Conservation (phyloP, 2,329 filamentous ascomycete species). For the Neonectria hederae region DNA sequence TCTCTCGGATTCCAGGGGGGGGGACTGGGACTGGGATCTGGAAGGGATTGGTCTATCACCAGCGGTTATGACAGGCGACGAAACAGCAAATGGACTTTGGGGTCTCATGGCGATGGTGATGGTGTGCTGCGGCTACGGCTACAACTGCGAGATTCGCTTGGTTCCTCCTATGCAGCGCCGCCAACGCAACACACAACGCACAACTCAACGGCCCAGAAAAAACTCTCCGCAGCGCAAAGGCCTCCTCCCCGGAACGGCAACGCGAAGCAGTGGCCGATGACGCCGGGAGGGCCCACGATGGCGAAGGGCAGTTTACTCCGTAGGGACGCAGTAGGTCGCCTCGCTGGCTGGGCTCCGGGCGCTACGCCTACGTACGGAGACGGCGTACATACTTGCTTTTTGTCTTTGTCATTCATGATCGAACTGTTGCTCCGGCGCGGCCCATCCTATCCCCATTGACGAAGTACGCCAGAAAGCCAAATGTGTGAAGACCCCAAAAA, state of each 20-base stretch:
- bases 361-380: slow-evolving; percentile 1
- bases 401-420: not conserved
- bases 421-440: not conserved
- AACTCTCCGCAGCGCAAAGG: slow-evolving; percentile 31
- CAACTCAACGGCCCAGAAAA: not conserved
- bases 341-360: not conserved
- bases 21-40: not conserved
- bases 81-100: not conserved
- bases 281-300: slow-evolving; percentile 28
- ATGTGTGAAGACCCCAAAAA: too few relatives aligned
- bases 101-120: not conserved
- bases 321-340: not conserved
- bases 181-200: not conserved
- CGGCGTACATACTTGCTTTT: not conserved
- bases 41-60: not conserved
- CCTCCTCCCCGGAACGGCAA: slow-evolving; percentile 29
- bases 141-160: not conserved
- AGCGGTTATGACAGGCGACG: not conserved
- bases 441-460: not conserved
- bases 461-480: not conserved
- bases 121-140: not conserved
- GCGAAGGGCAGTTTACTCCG: not conserved
- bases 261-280: slow-evolving; percentile 36
- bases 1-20: slow-evolving; percentile 1
- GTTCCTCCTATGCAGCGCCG: not conserved